Conservation (phyloP, 2,329 filamentous ascomycete genomes). For the Exophiala aquamarina region DNA sequence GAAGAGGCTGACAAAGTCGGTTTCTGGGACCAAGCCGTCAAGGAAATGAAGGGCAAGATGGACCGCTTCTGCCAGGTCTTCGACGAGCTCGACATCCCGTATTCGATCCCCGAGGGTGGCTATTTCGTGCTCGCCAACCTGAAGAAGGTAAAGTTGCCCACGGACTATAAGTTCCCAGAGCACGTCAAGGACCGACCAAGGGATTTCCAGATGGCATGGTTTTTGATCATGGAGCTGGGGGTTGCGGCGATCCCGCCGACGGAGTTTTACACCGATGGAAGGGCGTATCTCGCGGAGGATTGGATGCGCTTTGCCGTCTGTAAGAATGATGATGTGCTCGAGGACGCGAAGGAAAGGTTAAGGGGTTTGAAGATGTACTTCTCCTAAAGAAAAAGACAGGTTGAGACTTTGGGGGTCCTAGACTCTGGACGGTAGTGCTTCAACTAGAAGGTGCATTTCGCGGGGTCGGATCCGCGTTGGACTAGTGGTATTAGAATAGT, state of each 20-base stretch:
- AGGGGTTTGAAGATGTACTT: constrained; percentile 74
- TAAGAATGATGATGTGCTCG: constrained; percentile 84
- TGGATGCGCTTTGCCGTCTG: constrained; percentile 95
- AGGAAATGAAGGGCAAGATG: constrained; percentile 89
- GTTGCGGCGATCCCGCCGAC: constrained; percentile 95
- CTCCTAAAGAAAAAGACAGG: constrained; percentile 9
- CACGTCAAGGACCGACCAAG: constrained; percentile 83
- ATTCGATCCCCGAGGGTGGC: constrained; percentile 90
- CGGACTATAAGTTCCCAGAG: constrained; percentile 81
- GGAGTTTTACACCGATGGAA: constrained; percentile 89
- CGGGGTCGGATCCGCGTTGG: no score
- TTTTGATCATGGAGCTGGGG: constrained; percentile 92
- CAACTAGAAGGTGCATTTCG: no score
- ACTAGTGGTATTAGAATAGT: no score
- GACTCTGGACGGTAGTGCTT: no score
- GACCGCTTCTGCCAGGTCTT: constrained; percentile 81
- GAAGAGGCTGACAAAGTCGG: constrained; percentile 80
- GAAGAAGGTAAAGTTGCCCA: constrained; percentile 78
- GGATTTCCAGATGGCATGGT: constrained; percentile 95
- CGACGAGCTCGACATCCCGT: constrained; percentile 73
- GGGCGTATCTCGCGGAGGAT: constrained; percentile 83
- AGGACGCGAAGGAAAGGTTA: constrained; percentile 74
- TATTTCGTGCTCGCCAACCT: constrained; percentile 98
- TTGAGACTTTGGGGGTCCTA: no score
- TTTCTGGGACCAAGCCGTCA: constrained; percentile 83